Conservation (phyloP, 208 protist species). For the Angomonas desouzai region DNA sequence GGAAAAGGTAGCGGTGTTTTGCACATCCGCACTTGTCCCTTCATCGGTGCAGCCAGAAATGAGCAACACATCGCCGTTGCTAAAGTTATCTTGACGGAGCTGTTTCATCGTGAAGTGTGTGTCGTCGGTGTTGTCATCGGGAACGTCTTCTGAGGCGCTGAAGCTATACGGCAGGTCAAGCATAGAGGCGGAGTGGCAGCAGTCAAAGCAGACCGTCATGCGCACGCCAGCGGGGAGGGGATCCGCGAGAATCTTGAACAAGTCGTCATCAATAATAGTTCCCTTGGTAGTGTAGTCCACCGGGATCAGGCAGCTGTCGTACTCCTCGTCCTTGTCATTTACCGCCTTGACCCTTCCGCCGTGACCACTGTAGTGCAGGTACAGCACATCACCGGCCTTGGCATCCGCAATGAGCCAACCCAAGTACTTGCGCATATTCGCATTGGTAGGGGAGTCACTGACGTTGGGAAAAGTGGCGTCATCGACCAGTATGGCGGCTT, state of each 20-base stretch:
- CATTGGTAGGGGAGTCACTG: constrained; percentile 67
- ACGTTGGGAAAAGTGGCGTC: constrained; percentile 70
- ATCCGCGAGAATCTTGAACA: constrained; percentile 75
- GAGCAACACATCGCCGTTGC: constrained; percentile 82
- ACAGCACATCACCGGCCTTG: constrained; percentile 84
- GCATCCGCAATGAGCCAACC: constrained; percentile 74
- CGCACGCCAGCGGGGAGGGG: constrained; percentile 71
- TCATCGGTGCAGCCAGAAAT: constrained; percentile 85
- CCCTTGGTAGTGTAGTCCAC: constrained; percentile 65
- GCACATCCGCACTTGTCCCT: constrained; percentile 67
- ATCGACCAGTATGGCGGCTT: constrained; percentile 86
- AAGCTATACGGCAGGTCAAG: constrained; percentile 89
- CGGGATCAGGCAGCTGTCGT: constrained; percentile 83
- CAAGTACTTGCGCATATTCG: constrained; percentile 85
- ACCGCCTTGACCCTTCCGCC: constrained; percentile 57
- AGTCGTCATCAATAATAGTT: constrained; percentile 87
- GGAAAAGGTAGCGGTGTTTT: constrained; percentile 7
- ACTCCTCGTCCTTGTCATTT: constrained; percentile 58
- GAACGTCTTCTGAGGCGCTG: constrained; percentile 28
- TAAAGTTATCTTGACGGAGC: constrained; percentile 72
- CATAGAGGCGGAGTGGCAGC: constrained; percentile 90
- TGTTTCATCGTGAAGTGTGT: constrained; percentile 44
- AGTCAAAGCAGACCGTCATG: constrained; percentile 92
- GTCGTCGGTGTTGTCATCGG: constrained; percentile 8
- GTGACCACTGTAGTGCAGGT: constrained; percentile 91